Conservation (phyloP, 257 asterid genomes). For the Penstemon newberryi region DNA sequence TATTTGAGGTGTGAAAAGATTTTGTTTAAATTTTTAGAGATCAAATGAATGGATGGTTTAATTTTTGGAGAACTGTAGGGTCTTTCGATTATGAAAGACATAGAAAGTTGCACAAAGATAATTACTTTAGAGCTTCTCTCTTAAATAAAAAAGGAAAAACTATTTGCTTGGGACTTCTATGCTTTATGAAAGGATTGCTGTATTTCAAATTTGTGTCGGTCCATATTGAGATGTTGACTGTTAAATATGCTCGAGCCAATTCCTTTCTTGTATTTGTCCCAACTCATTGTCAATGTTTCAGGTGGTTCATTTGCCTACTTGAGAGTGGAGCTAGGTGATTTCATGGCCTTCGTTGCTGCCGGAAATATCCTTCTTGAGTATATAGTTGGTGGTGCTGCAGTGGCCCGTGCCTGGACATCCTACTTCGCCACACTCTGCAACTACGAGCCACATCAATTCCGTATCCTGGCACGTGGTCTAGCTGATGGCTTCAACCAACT, state of each 20-base stretch:
- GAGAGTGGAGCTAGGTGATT: constrained; percentile 50
- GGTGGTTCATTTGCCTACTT: constrained; percentile 47
- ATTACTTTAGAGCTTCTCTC: no score
- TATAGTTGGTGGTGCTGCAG: constrained; percentile 55
- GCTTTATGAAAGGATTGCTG: no score
- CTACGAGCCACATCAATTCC: constrained; percentile 39
- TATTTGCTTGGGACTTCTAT: no score
- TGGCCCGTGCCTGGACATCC: constrained; percentile 64
- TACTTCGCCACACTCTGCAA: constrained; percentile 55
- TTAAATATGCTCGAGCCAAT: not conserved
- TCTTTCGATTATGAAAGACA: not conserved
- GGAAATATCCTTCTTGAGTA: constrained; percentile 62
- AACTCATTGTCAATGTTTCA: not conserved
- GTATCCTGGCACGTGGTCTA: constrained; percentile 36
- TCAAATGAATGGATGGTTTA: not conserved
- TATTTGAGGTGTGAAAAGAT: no score
- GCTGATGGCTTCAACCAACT: constrained; percentile 42
- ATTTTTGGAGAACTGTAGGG: no score
- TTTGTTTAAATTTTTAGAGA: no score
- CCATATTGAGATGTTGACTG: no score
- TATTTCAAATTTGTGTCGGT: not conserved
- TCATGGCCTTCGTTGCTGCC: constrained; percentile 55
- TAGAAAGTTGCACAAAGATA: not conserved
- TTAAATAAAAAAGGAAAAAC: no score
- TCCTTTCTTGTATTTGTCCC: no score